Evolutionary conservation across 2,329 filamentous ascomycete species (phyloP), one percentile per base, ranked within the genome.

Genomic region (Aspergillus hortae): DNA sequence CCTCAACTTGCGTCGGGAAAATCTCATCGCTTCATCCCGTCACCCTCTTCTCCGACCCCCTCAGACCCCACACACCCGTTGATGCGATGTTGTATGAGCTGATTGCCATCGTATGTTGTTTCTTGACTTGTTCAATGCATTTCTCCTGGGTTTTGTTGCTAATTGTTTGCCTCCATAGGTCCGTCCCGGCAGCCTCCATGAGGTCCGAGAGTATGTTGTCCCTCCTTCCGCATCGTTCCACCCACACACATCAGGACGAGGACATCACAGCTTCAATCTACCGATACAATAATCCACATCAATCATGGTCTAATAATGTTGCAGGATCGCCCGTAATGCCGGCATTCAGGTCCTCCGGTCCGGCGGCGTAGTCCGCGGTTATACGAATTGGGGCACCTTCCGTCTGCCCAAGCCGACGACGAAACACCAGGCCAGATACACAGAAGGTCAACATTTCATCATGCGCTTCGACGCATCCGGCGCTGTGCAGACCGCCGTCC

Each of bases 341-440:
- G 92, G 92, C 63, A 84, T 86, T 61, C 82, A 92, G 58, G 82
- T 99, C 69, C 88, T 99, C 65, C 81, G 83, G 62, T 83, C 86
- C 60, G 88, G 88, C 70, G 94, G 94, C 72, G 92, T 96, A 51
- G 85, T 99, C 67, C 91, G 94, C 63, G 91, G 91, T 69, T 81
- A 95, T 68, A 87, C 87, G 62, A 99, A 99, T 80, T 99, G 94
- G 94, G 94, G 94, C 68, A 82, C 89, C 62, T 96, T 94, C 76
- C 80, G 87, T 44, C 87, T 99, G 15, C 92, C 94, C 44, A 88
- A 86, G 61, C 84, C 90, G 56, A 80, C 86, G 53, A 86, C 85
- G 56, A 87, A 87, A 68, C 87, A 95, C 73, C 91, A 96, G 75
- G 85, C 88, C 62, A 85, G 85, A 60, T 88, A 97, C 80, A 83